phyloP scores from a whole-genome alignment of 1,284 basidiomycete genomes.

The Papiliotrema terrestris region DNA sequence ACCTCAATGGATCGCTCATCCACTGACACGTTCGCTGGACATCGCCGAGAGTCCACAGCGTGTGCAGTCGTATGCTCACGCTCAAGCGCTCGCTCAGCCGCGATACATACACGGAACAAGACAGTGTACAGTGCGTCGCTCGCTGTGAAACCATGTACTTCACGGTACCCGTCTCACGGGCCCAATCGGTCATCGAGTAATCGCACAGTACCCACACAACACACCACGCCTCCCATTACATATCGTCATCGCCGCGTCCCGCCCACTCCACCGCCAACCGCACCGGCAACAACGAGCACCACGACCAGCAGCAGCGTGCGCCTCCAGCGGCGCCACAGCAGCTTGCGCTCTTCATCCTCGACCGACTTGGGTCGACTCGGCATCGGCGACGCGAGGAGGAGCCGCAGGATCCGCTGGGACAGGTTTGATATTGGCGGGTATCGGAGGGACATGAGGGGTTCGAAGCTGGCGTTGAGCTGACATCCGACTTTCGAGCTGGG shows the following conservation, averaged over 20 bases:
- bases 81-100: no score
- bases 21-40: no score
- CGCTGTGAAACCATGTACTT: no score
- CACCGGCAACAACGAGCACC: not conserved
- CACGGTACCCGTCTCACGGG: no score
- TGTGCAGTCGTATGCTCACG: no score
- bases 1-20: no score
- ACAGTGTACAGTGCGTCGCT: no score
- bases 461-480: conserved; percentile 25
- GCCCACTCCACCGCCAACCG: not conserved
- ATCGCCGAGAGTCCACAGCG: no score
- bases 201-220: no score
- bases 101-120: no score
- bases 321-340: conserved; percentile 4
- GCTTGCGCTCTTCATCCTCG: conserved; percentile 24
- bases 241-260: not conserved
- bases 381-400: conserved; percentile 30
- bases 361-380: conserved; percentile 35
- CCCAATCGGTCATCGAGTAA: no score
- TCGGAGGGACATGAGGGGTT: conserved; percentile 37
- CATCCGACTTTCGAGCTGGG: not conserved
- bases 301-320: not conserved
- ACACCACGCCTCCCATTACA: no score
- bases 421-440: conserved; percentile 34
- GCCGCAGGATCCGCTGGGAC: conserved; percentile 20